phyloP scores from a whole-genome alignment of 768 basidiomycete genomes.

The Rhizopogon salebrosus region DNA sequence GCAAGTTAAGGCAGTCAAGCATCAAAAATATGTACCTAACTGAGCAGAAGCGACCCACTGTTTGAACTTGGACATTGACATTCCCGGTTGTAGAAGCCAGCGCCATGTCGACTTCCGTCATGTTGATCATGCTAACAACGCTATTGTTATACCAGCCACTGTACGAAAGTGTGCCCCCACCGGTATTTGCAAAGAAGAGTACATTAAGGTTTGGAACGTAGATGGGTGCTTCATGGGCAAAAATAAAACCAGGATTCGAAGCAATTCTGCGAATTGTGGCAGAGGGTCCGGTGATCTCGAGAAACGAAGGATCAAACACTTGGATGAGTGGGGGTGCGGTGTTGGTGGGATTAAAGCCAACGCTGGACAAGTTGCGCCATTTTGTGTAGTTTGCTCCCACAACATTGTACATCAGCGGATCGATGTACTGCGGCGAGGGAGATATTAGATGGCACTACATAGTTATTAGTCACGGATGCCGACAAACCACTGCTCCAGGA shows the following conservation, averaged over 20 bases:
- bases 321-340: constrained; percentile 52
- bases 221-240: constrained; percentile 72
- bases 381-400: constrained; percentile 34
- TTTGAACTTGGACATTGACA: constrained; percentile 47
- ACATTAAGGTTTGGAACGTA: constrained; percentile 50
- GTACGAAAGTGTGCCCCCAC: constrained; percentile 58
- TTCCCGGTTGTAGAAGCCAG: constrained; percentile 28
- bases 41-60: constrained; percentile 19
- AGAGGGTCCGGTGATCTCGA: constrained; percentile 47
- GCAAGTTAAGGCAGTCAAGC: constrained; percentile 8
- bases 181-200: constrained; percentile 67
- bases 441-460: neutral
- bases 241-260: constrained; percentile 53
- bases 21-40: neutral
- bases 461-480: neutral
- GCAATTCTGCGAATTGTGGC: constrained; percentile 57
- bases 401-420: constrained; percentile 44
- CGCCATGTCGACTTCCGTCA: constrained; percentile 49
- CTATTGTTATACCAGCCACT: constrained; percentile 63
- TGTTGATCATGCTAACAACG: constrained; percentile 54
- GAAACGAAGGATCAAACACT: constrained; percentile 44
- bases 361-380: constrained; percentile 24
- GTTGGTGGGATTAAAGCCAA: constrained; percentile 54
- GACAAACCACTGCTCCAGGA: constrained; percentile 1
- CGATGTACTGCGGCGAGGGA: constrained; percentile 35